Conservation (phyloP, 164 flowering plant species). For the Cinnamomum chago region DNA sequence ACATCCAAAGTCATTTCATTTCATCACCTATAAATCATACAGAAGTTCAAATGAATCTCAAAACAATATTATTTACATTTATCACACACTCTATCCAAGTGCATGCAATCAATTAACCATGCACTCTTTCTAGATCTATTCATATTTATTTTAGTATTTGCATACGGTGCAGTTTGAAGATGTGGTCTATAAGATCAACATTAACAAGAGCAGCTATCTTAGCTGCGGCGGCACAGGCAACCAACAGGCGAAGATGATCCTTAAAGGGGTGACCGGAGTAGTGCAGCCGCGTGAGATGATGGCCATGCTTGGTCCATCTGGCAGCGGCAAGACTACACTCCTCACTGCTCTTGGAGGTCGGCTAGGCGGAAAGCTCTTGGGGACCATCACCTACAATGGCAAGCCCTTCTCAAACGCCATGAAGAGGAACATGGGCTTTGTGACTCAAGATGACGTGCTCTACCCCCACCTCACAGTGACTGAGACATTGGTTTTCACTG, state of each 20-base stretch:
- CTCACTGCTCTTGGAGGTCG: slow-evolving; percentile 70
- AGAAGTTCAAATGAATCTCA: no score
- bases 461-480: slow-evolving; percentile 64
- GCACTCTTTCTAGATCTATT: background rate
- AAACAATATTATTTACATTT: no score
- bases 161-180: slow-evolving; percentile 44
- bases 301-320: slow-evolving; percentile 86
- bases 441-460: slow-evolving; percentile 71
- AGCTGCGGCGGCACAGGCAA: background rate
- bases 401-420: slow-evolving; percentile 44
- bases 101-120: no score
- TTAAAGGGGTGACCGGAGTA: slow-evolving; percentile 55
- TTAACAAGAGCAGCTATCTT: background rate
- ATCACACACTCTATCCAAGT: no score
- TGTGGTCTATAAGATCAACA: slow-evolving; percentile 38
- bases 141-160: background rate
- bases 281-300: slow-evolving; percentile 73
- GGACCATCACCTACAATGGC: slow-evolving; percentile 59
- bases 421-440: slow-evolving; percentile 68
- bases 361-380: slow-evolving; percentile 36
- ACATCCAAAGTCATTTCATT: no score
- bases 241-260: slow-evolving; percentile 32
- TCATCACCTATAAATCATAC: no score
- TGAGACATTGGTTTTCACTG: slow-evolving; percentile 69
- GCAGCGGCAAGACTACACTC: slow-evolving; percentile 84